Percentiles rank a stretch among this genome's conserved stretches.
Evolutionary conservation across 202 grass and related monocot genomes (phyloP).

Genomic region (Carex arenaria): DNA sequence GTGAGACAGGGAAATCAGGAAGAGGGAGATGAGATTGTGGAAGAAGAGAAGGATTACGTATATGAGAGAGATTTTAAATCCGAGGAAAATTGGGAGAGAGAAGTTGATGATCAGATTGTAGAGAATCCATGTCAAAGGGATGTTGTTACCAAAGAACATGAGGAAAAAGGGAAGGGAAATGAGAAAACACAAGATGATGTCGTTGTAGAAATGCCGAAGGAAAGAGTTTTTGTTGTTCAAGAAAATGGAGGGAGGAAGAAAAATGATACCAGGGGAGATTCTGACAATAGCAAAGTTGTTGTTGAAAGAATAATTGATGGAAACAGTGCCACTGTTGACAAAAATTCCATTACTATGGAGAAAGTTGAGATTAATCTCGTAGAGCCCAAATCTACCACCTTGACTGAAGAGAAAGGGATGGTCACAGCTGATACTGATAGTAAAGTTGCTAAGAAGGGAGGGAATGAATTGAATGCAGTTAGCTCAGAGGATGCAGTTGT

Average conservation of each 20-base stretch:
- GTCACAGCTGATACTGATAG: conserved; percentile 12
- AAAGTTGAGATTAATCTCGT: not conserved
- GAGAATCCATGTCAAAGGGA: not conserved
- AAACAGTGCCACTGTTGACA: conserved; percentile 10
- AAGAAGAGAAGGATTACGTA: conserved; percentile 14
- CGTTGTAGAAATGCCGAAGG: not conserved
- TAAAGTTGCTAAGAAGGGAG: not conserved
- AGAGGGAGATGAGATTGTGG: not conserved
- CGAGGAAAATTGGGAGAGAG: not conserved
- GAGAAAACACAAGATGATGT: not conserved
- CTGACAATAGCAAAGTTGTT: not conserved
- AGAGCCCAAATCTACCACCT: not conserved
- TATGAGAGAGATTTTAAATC: not conserved
- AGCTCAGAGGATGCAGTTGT: not conserved
- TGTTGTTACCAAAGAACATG: not conserved
- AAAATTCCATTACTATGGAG: not conserved
- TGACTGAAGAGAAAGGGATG: not conserved
- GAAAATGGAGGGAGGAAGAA: not conserved
- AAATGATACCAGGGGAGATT: not conserved
- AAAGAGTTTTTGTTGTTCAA: conserved; percentile 3
- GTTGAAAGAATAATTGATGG: conserved; percentile 7
- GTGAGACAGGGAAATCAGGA: not conserved
- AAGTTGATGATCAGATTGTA: not conserved
- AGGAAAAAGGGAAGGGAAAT: not conserved
- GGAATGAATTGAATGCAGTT: conserved; percentile 10